Evolutionary conservation across 208 protist genomes (phyloP).

Genomic region (Tritrichomonas foetus): DNA sequence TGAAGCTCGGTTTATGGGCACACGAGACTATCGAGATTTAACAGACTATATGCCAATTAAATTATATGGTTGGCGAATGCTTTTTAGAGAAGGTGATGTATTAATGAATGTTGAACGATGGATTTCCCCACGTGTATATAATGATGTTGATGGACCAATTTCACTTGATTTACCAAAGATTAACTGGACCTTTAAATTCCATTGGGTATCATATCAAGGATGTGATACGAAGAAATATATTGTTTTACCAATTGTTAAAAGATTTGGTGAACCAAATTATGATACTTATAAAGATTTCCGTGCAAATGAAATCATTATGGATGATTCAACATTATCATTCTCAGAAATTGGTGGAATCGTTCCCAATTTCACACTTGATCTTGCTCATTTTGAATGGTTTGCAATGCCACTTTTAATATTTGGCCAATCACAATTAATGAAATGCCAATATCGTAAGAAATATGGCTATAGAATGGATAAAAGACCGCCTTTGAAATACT

Average conservation of each 20-base stretch:
- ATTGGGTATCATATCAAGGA: too few relatives aligned
- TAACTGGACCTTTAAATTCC: not conserved
- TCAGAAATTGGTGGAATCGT: not conserved
- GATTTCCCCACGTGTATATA: not conserved
- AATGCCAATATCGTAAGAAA: not conserved
- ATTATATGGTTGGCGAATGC: not conserved
- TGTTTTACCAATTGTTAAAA: not conserved
- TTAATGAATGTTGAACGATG: not conserved
- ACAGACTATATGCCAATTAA: not conserved
- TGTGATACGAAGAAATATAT: not conserved
- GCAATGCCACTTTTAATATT: not conserved
- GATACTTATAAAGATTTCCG: conserved; percentile 25
- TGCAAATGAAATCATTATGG: not conserved
- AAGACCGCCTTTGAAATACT: too few relatives aligned
- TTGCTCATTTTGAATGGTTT: not conserved
- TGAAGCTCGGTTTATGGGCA: not conserved
- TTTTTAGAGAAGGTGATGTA: not conserved
- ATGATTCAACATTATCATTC: not conserved
- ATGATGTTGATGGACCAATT: not conserved
- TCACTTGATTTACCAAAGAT: not conserved
- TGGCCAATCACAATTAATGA: not conserved
- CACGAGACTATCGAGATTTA: not conserved
- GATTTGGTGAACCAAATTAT: not conserved
- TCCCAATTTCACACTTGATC: not conserved
- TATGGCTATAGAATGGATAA: not conserved